Base-by-base conservation (phyloP, 371 early-diverging fungal species). In the Rhizomucor miehei region DNA sequence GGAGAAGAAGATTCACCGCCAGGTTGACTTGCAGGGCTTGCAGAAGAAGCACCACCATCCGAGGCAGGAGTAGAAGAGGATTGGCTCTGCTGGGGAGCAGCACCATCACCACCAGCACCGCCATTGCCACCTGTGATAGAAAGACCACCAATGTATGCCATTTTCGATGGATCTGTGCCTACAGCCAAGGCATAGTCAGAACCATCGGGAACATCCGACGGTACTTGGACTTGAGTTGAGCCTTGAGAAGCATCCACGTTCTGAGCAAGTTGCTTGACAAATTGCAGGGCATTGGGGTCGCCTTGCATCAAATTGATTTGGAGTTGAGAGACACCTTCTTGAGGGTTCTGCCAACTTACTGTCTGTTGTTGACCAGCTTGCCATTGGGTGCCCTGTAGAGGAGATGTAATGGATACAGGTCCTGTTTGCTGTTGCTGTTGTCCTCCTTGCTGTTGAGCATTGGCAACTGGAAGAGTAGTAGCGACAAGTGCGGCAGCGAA, bases 231-330 rank as follows among this genome's bases (percentile, higher is more conserved):
- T 21, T 59, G 47, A 17, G 72, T 61, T 17, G 60, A 39, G 19
- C 75, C 75, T 24, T 62, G 44, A 34, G 65, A 56, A 16, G 69
- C 58, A 62, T 73, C 64, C 10, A 69, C 62, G 16, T 63, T 57
- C 14, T 63, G 49, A 14, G 70, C 66, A 16, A 66, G 62, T 24
- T 67, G 48, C 41, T 69, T 73, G 38, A 64, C 67, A 17, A 64
- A 56, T 3, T 54, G 47, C 14, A 72, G 67, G 24, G 73, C 67
- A 57, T 54, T 65, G 29, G 71, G 52, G 51, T 73, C 20, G 34
- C 77, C 74, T 19, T 63, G 60, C 72, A 80, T 75, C 29, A 77
- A 66, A 51, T 68, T 69, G 10, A 67, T 66, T 2, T 62, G 59
- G 37, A 73, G 56, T 17, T 63, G 59, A 12, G 48, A 54, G 25